Base-by-base conservation (phyloP, 371 early-diverging fungal genomes). In the Rhizopus stolonifer region DNA sequence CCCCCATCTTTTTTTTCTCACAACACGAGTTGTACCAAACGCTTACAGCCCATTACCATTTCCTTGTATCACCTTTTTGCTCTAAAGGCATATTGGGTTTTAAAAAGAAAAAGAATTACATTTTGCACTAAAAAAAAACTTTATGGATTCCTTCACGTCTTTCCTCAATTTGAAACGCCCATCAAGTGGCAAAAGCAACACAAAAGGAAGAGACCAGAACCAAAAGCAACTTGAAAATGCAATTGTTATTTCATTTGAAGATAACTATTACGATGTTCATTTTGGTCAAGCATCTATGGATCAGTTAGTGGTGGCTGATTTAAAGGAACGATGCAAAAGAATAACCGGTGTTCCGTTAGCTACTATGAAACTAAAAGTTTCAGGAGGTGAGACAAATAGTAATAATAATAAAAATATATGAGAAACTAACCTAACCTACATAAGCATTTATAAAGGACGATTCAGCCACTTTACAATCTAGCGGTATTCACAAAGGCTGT, bases 381-480 rank as follows among this genome's bases (percentile, higher is more conserved):
- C 66, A n/a, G 66, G 65, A 21, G 65, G 65, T 64, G 55, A 33
- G 53, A 17, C 19, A n/a, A n/a, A n/a, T n/a, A n/a, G n/a, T n/a
- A n/a, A 21, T 29, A 7, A 17, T 15, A 52, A 32, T 39, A 21
- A 19, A 22, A 9, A 43, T 10, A 22, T 22, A 2, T 3, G 15
- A 2, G 24, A 32, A n/a, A n/a, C 8, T 17, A 13, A 26, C 4
- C 11, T 29, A 44, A 22, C 21, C 33, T 11, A 7, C 29, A 21
- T 18, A 29, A 66, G 67, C 67, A 4, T 52, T 44, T 39, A 59
- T 67, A 10, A 67, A 67, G 47, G 67, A 67, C 29, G 62, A 62
- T 49, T 58, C 63, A 14, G 63, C 67, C 1, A 56, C 50, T 4
- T 39, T 67, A 26, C 19, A 26, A 7, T 56, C 63, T 19, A 53